These are phyloP conservation scores for Rubroboletus pulcherrimus DNA, from an alignment of 768 basidiomycete species.

Conservation along the genomic window DNA sequence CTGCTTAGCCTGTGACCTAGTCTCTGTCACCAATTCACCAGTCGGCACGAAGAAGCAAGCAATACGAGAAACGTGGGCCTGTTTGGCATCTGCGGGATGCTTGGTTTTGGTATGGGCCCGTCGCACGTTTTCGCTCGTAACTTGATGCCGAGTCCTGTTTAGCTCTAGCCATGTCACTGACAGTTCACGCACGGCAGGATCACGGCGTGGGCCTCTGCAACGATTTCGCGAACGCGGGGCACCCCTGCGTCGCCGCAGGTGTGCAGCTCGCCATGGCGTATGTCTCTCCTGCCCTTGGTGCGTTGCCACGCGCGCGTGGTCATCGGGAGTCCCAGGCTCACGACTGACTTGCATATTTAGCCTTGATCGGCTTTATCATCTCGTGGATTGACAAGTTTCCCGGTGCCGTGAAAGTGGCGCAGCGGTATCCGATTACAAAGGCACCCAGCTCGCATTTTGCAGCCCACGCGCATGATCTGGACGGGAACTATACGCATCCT, in stretches of 20 bases:
- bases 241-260: conserved; percentile 21
- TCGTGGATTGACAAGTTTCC: conserved; percentile 30
- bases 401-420: conserved; percentile 21
- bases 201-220: conserved; percentile 21
- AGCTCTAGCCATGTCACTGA: conserved; percentile 23
- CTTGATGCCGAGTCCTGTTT: background rate
- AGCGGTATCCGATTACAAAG: conserved; percentile 28
- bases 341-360: conserved; percentile 6
- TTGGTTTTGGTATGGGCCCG: conserved; percentile 14
- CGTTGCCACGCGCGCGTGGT: background rate
- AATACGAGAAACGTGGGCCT: conserved; percentile 23
- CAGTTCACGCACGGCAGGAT: conserved; percentile 27
- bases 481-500: conserved; percentile 14
- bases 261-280: conserved; percentile 31
- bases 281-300: conserved; percentile 26
- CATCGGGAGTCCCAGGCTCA: background rate
- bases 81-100: conserved; percentile 20
- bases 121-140: background rate
- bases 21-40: conserved; percentile 10
- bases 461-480: conserved; percentile 23
- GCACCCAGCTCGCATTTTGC: conserved; percentile 29
- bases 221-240: conserved; percentile 24
- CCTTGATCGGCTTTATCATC: conserved; percentile 17
- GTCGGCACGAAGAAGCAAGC: conserved; percentile 15
- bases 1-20: conserved; percentile 3